These are phyloP conservation scores for Theileria parva DNA, from an alignment of 169 alveolate species.

Conservation along the genomic window DNA sequence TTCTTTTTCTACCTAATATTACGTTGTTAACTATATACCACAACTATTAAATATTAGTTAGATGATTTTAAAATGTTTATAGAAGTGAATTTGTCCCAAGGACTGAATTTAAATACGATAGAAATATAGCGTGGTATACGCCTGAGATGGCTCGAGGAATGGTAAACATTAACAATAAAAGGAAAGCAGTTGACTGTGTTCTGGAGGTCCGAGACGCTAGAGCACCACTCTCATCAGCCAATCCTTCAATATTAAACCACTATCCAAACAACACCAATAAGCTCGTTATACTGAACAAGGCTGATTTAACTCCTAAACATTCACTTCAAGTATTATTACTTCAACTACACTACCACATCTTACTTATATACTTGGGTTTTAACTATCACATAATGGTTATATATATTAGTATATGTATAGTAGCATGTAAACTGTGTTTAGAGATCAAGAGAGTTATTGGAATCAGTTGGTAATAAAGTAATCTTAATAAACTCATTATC, in stretches of 20 bases:
- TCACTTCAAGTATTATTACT: constrained; percentile 30
- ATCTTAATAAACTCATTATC: constrained; percentile 39
- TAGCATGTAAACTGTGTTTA: not conserved
- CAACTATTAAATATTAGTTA: too few relatives aligned
- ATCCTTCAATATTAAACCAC: constrained; percentile 33
- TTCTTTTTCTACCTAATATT: not conserved
- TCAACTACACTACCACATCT: not conserved
- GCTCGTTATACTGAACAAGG: constrained; percentile 57
- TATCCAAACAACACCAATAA: constrained; percentile 43
- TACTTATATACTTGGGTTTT: not conserved
- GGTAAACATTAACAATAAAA: constrained; percentile 47
- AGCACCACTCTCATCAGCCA: constrained; percentile 67
- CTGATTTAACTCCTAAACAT: constrained; percentile 42
- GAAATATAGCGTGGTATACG: constrained; percentile 67
- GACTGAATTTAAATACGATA: constrained; percentile 46
- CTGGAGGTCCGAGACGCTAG: constrained; percentile 65
- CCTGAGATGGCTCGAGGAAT: constrained; percentile 65
- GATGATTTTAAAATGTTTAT: not conserved
- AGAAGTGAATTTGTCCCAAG: constrained; percentile 22
- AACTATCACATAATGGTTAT: too few relatives aligned
- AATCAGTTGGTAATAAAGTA: constrained; percentile 45
- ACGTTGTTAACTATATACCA: too few relatives aligned
- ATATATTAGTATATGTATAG: not conserved
- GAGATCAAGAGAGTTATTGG: constrained; percentile 56
- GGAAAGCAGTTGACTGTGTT: constrained; percentile 58